These are phyloP conservation scores for Exophiala viscosa DNA, from an alignment of 2,329 filamentous ascomycete species.

Conservation along the genomic window DNA sequence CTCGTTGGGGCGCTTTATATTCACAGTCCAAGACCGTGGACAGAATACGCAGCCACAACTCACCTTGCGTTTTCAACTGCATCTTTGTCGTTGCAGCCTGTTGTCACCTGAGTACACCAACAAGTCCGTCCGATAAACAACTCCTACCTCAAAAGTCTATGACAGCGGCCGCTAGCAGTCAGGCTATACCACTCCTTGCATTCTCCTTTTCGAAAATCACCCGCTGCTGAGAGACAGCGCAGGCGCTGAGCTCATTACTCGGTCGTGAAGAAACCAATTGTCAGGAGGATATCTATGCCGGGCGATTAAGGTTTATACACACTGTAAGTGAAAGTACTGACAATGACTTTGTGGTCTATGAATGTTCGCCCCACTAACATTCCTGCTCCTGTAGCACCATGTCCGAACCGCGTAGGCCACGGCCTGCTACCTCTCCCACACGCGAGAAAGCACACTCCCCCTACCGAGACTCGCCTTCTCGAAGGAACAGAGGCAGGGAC, in stretches of 20 bases:
- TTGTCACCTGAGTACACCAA: not conserved
- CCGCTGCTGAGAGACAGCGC: slow-evolving; percentile 7
- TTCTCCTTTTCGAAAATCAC: not conserved
- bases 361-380: slow-evolving; percentile 16
- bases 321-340: not conserved
- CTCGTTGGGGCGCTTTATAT: not conserved
- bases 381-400: slow-evolving; percentile 31
- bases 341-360: slow-evolving; percentile 17
- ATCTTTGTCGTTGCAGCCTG: not conserved
- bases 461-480: slow-evolving; percentile 66
- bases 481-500: slow-evolving; percentile 59
- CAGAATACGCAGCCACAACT: not conserved
- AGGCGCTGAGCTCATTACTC: slow-evolving; percentile 12
- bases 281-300: not conserved
- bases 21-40: not conserved
- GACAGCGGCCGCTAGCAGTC: not conserved
- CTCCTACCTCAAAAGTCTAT: no score
- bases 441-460: slow-evolving; percentile 57
- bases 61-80: not conserved
- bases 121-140: not conserved
- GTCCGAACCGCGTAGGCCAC: slow-evolving; percentile 60
- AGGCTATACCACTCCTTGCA: not conserved
- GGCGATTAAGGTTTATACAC: not conserved
- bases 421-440: slow-evolving; percentile 55
- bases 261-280: not conserved